These are phyloP conservation scores for Astragalus membranaceus DNA, from an alignment of 306 rosid species.

Conservation along the genomic window DNA sequence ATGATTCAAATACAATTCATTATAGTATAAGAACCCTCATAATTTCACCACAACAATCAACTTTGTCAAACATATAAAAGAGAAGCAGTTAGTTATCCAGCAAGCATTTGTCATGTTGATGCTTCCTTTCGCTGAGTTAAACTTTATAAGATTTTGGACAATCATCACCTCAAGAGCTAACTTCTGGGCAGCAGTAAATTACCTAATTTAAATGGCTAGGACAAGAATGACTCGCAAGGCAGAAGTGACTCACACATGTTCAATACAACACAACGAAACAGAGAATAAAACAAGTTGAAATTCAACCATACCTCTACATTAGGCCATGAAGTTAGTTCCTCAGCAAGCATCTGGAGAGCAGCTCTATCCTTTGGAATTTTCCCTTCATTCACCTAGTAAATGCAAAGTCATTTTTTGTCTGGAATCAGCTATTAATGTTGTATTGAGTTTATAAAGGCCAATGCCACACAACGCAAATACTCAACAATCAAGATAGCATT, in stretches of 20 bases:
- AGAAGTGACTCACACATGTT: neutral
- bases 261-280: neutral
- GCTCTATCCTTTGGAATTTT: slow-evolving; percentile 58
- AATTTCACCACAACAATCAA: neutral
- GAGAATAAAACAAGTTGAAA: slow-evolving; percentile 5
- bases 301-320: slow-evolving; percentile 68
- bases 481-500: neutral
- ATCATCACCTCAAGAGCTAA: too few relatives aligned
- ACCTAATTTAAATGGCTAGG: too few relatives aligned
- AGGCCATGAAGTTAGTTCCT: slow-evolving; percentile 84
- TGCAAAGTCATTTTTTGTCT: neutral
- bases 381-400: slow-evolving; percentile 75
- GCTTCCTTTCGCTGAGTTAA: too few relatives aligned
- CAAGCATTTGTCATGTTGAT: too few relatives aligned
- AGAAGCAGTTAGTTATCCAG: neutral
- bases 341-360: slow-evolving; percentile 75
- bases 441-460: neutral
- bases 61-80: neutral
- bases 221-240: too few relatives aligned
- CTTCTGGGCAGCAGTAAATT: too few relatives aligned
- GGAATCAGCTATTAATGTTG: neutral
- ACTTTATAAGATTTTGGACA: too few relatives aligned
- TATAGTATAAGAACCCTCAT: neutral
- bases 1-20: neutral
- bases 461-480: neutral